Evolutionary conservation across 345 rosid genomes (phyloP).

Genomic region (Lumnitzera racemosa): DNA sequence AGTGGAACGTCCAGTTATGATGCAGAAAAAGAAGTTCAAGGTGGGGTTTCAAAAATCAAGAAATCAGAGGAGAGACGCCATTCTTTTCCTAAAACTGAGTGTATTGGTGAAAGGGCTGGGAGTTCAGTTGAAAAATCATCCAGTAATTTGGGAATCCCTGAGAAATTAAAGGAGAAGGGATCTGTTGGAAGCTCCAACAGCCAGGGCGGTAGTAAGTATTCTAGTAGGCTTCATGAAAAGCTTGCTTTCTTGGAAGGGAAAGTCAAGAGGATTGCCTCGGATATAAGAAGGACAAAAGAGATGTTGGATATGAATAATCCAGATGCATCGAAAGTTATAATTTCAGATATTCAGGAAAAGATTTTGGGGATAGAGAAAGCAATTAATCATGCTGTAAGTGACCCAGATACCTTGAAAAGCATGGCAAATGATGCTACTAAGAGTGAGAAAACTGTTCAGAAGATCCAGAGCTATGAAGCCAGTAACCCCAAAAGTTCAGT

Average conservation of each 20-base stretch:
- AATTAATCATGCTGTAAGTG: conserved; percentile 40
- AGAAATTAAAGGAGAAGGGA: conserved; percentile 33
- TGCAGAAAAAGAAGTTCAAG: neutral
- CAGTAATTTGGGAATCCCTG: conserved; percentile 9
- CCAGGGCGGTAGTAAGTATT: conserved; percentile 27
- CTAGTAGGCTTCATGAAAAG: conserved; percentile 84
- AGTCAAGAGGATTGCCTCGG: conserved; percentile 88
- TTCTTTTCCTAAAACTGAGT: neutral
- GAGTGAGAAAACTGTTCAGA: conserved; percentile 19
- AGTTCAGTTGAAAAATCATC: neutral
- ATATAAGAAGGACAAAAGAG: conserved; percentile 89
- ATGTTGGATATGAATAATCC: conserved; percentile 86
- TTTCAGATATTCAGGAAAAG: conserved; percentile 83
- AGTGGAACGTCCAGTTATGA: neutral
- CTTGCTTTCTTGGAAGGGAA: conserved; percentile 92
- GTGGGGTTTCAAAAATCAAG: conserved; percentile 14
- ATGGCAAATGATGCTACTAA: conserved; percentile 18
- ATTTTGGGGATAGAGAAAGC: conserved; percentile 84
- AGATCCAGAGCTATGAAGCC: conserved; percentile 17
- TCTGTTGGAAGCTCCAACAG: conserved; percentile 19
- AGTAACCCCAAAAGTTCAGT: conserved; percentile 28
- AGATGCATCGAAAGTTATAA: conserved; percentile 55
- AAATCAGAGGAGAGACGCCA: neutral
- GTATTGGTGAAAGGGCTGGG: neutral
- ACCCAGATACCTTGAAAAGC: conserved; percentile 25